Percentiles rank a stretch among this genome's conserved stretches.
Evolutionary conservation across 2,329 filamentous ascomycete species (phyloP).

Genomic region (Aspergillus neotritici): DNA sequence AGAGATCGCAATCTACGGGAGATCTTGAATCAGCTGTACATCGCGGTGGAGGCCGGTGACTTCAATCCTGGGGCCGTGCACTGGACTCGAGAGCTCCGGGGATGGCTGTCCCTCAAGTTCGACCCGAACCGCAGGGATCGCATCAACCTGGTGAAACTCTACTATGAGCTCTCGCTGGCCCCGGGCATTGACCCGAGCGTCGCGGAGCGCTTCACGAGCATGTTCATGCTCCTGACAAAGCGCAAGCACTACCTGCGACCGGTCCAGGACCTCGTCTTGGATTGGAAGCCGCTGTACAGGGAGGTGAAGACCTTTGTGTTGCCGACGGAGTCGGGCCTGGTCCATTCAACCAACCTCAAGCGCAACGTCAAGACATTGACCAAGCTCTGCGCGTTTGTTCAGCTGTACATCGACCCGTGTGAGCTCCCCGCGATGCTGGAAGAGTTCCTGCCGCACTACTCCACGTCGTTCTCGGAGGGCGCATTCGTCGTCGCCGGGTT

Average conservation of each 20-base stretch:
- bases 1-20: conserved; percentile 74
- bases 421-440: conserved; percentile 77
- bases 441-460: conserved; percentile 81
- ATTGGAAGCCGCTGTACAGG: conserved; percentile 90
- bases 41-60: conserved; percentile 84
- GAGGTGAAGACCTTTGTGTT: conserved; percentile 88
- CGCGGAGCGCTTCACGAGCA: conserved; percentile 87
- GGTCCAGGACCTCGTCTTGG: conserved; percentile 79
- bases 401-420: conserved; percentile 85
- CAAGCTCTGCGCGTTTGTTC: conserved; percentile 83
- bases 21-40: conserved; percentile 90
- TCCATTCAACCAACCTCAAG: conserved; percentile 58
- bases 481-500: conserved; percentile 88
- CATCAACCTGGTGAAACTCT: conserved; percentile 78
- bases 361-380: conserved; percentile 68
- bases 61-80: conserved; percentile 90
- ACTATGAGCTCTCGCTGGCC: conserved; percentile 87
- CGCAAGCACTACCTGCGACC: conserved; percentile 94
- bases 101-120: conserved; percentile 95
- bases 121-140: conserved; percentile 83
- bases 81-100: conserved; percentile 93
- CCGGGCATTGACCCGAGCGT: conserved; percentile 78
- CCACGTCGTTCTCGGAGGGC: conserved; percentile 83
- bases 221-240: conserved; percentile 94
- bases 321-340: conserved; percentile 68